phyloP scores from a whole-genome alignment of 2,329 filamentous ascomycete genomes.

The Colletotrichum phormii region DNA sequence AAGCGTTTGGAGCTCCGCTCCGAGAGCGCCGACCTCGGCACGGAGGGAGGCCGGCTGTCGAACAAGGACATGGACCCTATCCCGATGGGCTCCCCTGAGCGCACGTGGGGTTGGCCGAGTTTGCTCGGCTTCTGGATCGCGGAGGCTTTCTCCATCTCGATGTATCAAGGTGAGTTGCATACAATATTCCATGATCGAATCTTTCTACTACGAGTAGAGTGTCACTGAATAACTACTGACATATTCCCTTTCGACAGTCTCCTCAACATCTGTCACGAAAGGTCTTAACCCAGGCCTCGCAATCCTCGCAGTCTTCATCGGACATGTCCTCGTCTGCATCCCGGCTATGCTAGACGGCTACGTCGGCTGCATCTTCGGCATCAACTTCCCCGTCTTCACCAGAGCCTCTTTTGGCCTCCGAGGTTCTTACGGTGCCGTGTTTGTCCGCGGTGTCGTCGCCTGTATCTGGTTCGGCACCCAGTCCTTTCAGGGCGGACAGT shows the following conservation, averaged over 20 bases:
- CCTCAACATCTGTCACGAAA: slow-evolving; percentile 28
- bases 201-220: no score
- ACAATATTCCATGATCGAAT: background rate
- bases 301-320: slow-evolving; percentile 38
- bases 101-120: slow-evolving; percentile 39
- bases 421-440: slow-evolving; percentile 45
- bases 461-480: slow-evolving; percentile 52
- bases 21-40: slow-evolving; percentile 25
- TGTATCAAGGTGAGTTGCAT: slow-evolving; percentile 30
- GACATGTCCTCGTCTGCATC: slow-evolving; percentile 37
- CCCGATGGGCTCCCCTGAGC: slow-evolving; percentile 33
- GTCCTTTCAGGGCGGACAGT: slow-evolving; percentile 44
- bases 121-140: slow-evolving; percentile 38
- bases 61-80: slow-evolving; percentile 39
- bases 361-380: slow-evolving; percentile 42
- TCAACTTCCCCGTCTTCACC: slow-evolving; percentile 46
- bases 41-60: slow-evolving; percentile 28
- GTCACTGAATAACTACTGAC: background rate
- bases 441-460: slow-evolving; percentile 49
- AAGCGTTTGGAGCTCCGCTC: slow-evolving; percentile 28
- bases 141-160: slow-evolving; percentile 38
- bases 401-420: slow-evolving; percentile 45
- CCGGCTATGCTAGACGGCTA: slow-evolving; percentile 37
- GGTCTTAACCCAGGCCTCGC: slow-evolving; percentile 38
- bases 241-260: background rate